phyloP scores from a whole-genome alignment of 2,329 filamentous ascomycete species.

The Phyllachora maydis region DNA sequence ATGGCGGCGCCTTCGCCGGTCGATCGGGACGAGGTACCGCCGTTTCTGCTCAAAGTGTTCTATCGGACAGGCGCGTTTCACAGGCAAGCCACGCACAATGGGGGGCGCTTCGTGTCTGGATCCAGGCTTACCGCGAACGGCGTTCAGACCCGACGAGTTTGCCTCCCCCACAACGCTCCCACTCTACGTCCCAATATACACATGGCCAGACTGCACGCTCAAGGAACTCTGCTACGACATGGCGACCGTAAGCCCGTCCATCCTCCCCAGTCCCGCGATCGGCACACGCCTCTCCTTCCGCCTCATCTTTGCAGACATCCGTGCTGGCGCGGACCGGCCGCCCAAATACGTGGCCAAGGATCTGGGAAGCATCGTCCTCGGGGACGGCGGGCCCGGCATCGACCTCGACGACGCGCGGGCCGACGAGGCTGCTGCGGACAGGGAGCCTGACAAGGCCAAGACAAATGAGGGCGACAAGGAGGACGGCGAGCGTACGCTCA shows the following conservation, averaged over 20 bases:
- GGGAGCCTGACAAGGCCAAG: conserved; percentile 17
- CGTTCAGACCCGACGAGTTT: conserved; percentile 48
- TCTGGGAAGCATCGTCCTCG: conserved; percentile 63
- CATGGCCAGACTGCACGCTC: conserved; percentile 66
- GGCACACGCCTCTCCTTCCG: conserved; percentile 79
- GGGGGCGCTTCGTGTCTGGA: too few species aligned
- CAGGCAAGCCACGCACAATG: conserved; percentile 32
- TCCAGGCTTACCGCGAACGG: not conserved
- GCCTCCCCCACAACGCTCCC: conserved; percentile 32
- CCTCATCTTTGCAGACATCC: conserved; percentile 63
- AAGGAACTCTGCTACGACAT: conserved; percentile 65
- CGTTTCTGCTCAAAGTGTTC: conserved; percentile 73
- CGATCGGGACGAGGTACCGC: conserved; percentile 52
- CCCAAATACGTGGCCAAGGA: conserved; percentile 57
- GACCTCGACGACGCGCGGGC: conserved; percentile 15
- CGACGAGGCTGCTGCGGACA: too few species aligned
- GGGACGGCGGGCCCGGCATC: conserved; percentile 28
- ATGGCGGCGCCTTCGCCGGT: too few species aligned
- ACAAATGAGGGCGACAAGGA: conserved; percentile 15
- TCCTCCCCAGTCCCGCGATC: conserved; percentile 53
- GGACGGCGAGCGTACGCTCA: conserved; percentile 54
- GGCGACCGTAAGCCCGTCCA: conserved; percentile 35
- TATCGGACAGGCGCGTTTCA: conserved; percentile 58
- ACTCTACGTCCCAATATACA: conserved; percentile 61
- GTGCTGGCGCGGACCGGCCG: conserved; percentile 6